Percentiles rank a stretch among this genome's conserved stretches.
phyloP scores from a whole-genome alignment of 129 eudicot genomes.

The Lactuca saligna region DNA sequence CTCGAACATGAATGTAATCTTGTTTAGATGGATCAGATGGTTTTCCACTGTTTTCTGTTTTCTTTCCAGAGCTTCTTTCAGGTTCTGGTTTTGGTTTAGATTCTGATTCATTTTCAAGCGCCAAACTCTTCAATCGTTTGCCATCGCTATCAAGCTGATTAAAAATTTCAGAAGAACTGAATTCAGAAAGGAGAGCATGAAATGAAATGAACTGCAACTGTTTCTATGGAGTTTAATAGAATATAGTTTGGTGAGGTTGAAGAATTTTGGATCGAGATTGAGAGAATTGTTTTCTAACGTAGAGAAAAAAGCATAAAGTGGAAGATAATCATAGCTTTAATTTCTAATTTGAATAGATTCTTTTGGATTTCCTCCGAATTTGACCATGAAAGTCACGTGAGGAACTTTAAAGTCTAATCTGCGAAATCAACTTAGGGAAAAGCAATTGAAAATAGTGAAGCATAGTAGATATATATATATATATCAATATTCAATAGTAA shows the following conservation, averaged over 20 bases:
- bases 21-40: constrained; percentile 73
- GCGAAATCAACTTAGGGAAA: not conserved
- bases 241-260: constrained; percentile 22
- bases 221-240: constrained; percentile 20
- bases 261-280: constrained; percentile 9
- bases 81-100: constrained; percentile 46
- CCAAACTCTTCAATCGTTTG: constrained; percentile 57
- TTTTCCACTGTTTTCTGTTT: constrained; percentile 47
- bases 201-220: constrained; percentile 17
- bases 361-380: not conserved
- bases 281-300: not conserved
- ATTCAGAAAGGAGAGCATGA: constrained; percentile 19
- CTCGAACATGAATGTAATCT: constrained; percentile 96
- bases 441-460: constrained; percentile 3
- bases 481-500: not conserved
- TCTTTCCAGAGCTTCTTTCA: constrained; percentile 65
- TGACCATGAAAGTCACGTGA: constrained; percentile 12
- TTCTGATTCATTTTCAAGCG: constrained; percentile 53
- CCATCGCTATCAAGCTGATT: constrained; percentile 64
- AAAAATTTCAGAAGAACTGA: constrained; percentile 9
- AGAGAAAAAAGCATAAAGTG: not conserved
- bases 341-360: constrained; percentile 10
- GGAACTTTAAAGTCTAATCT: constrained; percentile 8
- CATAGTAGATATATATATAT: not conserved
- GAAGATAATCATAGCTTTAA: constrained; percentile 3